Evolutionary conservation across 139 green algal genomes (phyloP).

Genomic region (Chlamydomonas incerta): DNA sequence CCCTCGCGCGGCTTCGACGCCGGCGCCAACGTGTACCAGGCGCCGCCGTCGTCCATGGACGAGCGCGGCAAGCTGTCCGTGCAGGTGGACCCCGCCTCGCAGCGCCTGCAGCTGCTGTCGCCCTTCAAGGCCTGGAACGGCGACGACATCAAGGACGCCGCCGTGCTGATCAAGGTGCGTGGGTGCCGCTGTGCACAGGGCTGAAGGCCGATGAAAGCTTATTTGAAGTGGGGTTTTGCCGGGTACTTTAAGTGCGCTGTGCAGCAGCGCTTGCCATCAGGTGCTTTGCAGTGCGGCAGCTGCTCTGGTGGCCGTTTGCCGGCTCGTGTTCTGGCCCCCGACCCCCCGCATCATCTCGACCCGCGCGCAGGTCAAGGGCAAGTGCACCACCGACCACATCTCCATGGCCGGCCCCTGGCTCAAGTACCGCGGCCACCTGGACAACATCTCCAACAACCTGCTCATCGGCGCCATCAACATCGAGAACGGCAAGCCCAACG

Average conservation of each 20-base stretch:
- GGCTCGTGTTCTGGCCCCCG: too few relatives aligned
- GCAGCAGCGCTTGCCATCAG: too few relatives aligned
- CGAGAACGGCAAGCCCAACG: conserved; percentile 85
- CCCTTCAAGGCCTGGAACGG: conserved; percentile 89
- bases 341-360: too few relatives aligned
- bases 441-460: conserved; percentile 99
- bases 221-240: too few relatives aligned
- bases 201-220: too few relatives aligned
- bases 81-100: conserved; percentile 78
- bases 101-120: conserved; percentile 92
- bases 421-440: conserved; percentile 97
- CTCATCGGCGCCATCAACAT: conserved; percentile 95
- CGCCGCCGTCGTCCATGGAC: neutral
- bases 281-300: too few relatives aligned
- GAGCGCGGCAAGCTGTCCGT: conserved; percentile 41
- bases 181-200: neutral
- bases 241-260: too few relatives aligned
- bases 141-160: conserved; percentile 80
- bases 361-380: conserved; percentile 88
- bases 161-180: conserved; percentile 76
- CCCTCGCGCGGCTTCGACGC: conserved; percentile 85
- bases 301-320: too few relatives aligned
- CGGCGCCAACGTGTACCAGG: conserved; percentile 59
- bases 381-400: conserved; percentile 99
- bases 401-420: conserved; percentile 97